phyloP scores from a whole-genome alignment of 768 basidiomycete genomes.

The Pisolithus sp. region DNA sequence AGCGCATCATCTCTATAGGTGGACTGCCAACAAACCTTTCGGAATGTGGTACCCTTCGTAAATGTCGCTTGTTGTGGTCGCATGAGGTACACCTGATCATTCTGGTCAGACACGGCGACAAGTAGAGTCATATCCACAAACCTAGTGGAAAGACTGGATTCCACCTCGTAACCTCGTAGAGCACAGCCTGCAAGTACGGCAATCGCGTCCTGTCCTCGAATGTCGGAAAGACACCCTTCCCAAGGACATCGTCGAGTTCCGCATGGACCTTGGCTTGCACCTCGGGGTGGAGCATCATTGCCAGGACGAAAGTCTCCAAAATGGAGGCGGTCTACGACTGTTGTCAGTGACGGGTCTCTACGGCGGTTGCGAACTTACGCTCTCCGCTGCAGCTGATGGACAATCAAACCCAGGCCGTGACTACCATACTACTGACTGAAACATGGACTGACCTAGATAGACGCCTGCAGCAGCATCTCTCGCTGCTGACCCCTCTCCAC shows the following conservation, averaged over 20 bases:
- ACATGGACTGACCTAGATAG: background rate
- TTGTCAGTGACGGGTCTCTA: background rate
- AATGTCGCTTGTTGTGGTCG: conserved; percentile 5
- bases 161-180: conserved; percentile 29
- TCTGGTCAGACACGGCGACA: background rate
- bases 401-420: background rate
- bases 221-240: conserved; percentile 25
- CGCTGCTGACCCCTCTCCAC: background rate
- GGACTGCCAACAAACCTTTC: conserved; percentile 6
- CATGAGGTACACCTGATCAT: background rate
- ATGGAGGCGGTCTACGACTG: background rate
- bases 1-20: background rate
- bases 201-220: conserved; percentile 22
- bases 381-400: background rate
- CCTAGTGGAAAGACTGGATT: conserved; percentile 29
- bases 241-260: conserved; percentile 22
- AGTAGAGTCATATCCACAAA: background rate
- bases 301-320: conserved; percentile 19
- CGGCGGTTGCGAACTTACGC: background rate
- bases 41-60: conserved; percentile 17
- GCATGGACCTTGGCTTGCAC: conserved; percentile 26
- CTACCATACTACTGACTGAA: background rate
- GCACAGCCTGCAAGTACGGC: conserved; percentile 24
- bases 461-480: background rate
- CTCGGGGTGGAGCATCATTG: conserved; percentile 24